These are phyloP conservation scores for Hyaloscypha variabilis DNA, from an alignment of 495 filamentous ascomycete genomes.

Conservation along the genomic window DNA sequence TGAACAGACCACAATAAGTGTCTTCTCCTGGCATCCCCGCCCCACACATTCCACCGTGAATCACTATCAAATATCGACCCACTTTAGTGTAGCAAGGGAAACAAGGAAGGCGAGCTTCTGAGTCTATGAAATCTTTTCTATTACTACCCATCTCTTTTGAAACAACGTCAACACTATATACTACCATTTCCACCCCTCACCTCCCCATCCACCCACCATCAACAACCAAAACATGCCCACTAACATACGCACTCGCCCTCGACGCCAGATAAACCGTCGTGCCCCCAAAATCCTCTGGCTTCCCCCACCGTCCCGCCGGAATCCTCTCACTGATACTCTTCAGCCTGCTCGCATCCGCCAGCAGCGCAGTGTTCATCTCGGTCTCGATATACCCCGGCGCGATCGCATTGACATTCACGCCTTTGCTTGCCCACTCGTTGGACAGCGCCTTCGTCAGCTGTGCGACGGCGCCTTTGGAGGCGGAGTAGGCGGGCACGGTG, in stretches of 20 bases:
- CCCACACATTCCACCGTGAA: too few species aligned
- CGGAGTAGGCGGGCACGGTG: conserved; percentile 89
- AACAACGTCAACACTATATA: background rate
- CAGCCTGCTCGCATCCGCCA: conserved; percentile 69
- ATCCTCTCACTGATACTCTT: conserved; percentile 80
- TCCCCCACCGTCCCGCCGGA: conserved; percentile 85
- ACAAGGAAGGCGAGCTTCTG: too few species aligned
- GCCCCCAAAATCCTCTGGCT: conserved; percentile 88
- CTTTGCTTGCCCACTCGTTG: conserved; percentile 82
- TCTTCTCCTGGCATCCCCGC: too few species aligned
- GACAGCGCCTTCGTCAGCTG: conserved; percentile 87
- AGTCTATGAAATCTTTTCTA: background rate
- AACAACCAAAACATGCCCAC: conserved; percentile 77
- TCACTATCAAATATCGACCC: too few species aligned
- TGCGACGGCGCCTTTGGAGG: conserved; percentile 83
- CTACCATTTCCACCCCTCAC: conserved; percentile 38
- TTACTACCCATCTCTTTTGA: background rate
- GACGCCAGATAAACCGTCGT: conserved; percentile 78
- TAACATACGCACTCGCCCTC: conserved; percentile 77
- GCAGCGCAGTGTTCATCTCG: conserved; percentile 87
- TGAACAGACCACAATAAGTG: too few species aligned
- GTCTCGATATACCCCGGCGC: conserved; percentile 85
- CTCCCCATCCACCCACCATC: conserved; percentile 96
- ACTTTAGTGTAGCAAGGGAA: too few species aligned
- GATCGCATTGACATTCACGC: conserved; percentile 81